Evolutionary conservation across 176 grass and related monocot genomes (phyloP), one percentile per base, ranked within the genome.

Genomic region (Musa itinerans): DNA sequence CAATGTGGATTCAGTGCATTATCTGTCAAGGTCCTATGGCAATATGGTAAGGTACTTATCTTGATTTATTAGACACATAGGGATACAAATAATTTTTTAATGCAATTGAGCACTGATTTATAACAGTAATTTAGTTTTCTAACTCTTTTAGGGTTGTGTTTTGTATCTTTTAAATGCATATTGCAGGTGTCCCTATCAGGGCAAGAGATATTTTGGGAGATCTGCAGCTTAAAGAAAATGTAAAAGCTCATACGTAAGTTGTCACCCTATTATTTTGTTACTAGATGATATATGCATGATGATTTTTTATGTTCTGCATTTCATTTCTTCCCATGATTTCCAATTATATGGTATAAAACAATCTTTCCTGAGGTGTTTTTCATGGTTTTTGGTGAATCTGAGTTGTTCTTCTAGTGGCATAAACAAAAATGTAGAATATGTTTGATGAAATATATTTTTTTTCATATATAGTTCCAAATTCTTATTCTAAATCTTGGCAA

Each of bases 1-100:
- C 83, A 81, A 59, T 99, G 95, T 76, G 88, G 91, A 51, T 94
- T 99, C 74, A 94, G 95, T 72, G 91, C 95, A 72, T 65, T 99
- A 61, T 88, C 91, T 50, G 84, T 99, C 54, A 99, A 94, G 80
- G 89, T 99, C 74, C 86, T 92, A 57, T 74, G 92, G 56, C 86
- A 78, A 75, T 99, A 99, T 79, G 74, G 91, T 94, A 85, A 85
- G 52, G 62, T 79, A 26, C 2, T 21, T 61, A 68, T 49, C 63
- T 68, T 29, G 4, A 16, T 68, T 34, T 78, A 27, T 53, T 66
- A 12, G 0, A 70, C 24, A 12, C 3, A 16, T 49, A 24, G 20
- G 54, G 13, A 43, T 6, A 6, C 34, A 43, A 6, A 43, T 14
- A 1, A 3, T 20, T 10, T 12, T 22, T n/a, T 73, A 22, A 52